Evolutionary conservation across 2,329 filamentous ascomycete genomes (phyloP).

Genomic region (Venturiaceae sp.): DNA sequence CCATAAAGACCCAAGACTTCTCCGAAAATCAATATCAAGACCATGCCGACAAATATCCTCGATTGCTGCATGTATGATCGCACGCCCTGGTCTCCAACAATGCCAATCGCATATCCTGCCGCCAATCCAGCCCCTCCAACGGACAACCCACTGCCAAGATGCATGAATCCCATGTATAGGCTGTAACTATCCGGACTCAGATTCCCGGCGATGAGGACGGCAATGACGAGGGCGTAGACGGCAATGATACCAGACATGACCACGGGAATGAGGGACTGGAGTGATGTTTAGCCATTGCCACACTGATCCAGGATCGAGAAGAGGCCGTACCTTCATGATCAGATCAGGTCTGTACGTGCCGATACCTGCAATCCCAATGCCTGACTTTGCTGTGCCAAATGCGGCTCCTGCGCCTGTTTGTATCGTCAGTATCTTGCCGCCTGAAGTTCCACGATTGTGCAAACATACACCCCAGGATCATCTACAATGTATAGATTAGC

Average conservation of each 20-base stretch:
- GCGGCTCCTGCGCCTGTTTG: conserved; percentile 59
- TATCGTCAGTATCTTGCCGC: background rate
- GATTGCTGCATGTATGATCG: conserved; percentile 95
- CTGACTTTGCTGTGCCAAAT: conserved; percentile 80
- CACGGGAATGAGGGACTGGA: conserved; percentile 70
- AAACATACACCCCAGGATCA: conserved; percentile 71
- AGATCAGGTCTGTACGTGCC: conserved; percentile 77
- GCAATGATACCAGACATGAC: conserved; percentile 99
- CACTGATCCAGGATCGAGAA: background rate
- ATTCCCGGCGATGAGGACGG: conserved; percentile 89
- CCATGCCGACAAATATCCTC: conserved; percentile 96
- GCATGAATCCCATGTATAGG: conserved; percentile 88
- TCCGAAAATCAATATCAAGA: conserved; percentile 95
- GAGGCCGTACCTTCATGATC: conserved; percentile 69
- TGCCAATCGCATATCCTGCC: conserved; percentile 63
- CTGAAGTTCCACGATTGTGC: conserved; percentile 2
- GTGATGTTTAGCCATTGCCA: background rate
- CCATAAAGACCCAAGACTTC: conserved; percentile 96
- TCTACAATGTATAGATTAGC: conserved; percentile 28
- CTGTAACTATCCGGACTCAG: conserved; percentile 69
- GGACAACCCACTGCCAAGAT: conserved; percentile 80
- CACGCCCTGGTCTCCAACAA: conserved; percentile 85
- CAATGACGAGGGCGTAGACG: conserved; percentile 93
- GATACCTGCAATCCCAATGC: conserved; percentile 78
- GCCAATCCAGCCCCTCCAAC: conserved; percentile 43